Evolutionary conservation across 2,329 filamentous ascomycete species (phyloP), one percentile per base, ranked within the genome.

Genomic region (Zopfia rhizophila): DNA sequence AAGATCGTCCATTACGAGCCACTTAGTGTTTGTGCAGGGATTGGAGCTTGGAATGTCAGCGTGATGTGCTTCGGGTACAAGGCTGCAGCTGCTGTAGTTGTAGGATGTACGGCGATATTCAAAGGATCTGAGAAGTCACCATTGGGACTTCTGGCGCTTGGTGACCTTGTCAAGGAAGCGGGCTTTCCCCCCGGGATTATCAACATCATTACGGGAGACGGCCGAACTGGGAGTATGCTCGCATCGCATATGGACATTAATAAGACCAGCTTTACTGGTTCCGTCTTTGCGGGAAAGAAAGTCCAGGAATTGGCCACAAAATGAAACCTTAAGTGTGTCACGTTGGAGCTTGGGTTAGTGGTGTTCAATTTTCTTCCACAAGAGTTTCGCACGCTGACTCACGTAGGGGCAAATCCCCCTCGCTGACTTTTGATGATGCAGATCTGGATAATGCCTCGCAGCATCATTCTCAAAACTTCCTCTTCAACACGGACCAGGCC

Each of bases 401-500:
- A n/a, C n/a, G n/a, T n/a, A n/a, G n/a, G 11, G 77, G 76, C 24
- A 78, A 78, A 59, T 71, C 67, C 5, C 75, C 75, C 11, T 69
- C 68, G 21, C 67, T 79, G 13, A 69, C 78, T 28, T 78, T 78
- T 56, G 56, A 71, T 22, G 75, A 78, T 47, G 75, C 72, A 55
- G 71, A 81, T 53, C 65, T 80, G 8, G 71, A 78, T n/a, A 68
- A 75, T 30, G 77, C 75, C 3, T 48, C 64, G 2, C 18, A 38
- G 12, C 53, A 60, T 37, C 51, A 58, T 36, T 55, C 51, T 14
- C 52, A 55, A n/a, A 53, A 48, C 31, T 66, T 85, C 41, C 74
- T 79, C 45, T 72, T 74, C 52, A 78, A 82, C 58, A 78, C 76
- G 28, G 81, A 82, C 0, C 83, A 86, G 56, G 75, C 76, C 1